A percentile compares a stretch with the other conserved stretches of the same genome.
Conservation (phyloP, 257 asterid species). For the Anisodus acutangulus region DNA sequence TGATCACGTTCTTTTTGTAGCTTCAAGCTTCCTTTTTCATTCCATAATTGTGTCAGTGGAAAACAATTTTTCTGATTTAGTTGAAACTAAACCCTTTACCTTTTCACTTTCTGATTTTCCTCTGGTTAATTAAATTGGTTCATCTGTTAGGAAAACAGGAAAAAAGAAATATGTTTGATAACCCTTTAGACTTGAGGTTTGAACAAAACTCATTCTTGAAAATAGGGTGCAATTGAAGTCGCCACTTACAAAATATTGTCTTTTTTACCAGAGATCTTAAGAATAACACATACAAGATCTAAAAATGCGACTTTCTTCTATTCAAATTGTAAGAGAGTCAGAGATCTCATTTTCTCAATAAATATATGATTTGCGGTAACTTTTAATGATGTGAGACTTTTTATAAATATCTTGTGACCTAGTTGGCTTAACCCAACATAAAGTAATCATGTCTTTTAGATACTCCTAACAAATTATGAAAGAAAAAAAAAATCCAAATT, state of each 20-base stretch:
- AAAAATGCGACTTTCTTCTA: too few species aligned
- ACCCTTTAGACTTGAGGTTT: neutral
- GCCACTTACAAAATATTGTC: too few species aligned
- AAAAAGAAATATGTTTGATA: neutral
- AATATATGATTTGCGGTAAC: too few species aligned
- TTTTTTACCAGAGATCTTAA: too few species aligned
- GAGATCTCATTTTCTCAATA: too few species aligned
- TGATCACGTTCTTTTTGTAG: conserved; percentile 49
- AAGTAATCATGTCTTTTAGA: neutral
- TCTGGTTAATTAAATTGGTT: conserved; percentile 28
- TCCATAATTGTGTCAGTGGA: conserved; percentile 17
- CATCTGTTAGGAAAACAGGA: neutral
- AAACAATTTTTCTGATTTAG: conserved; percentile 8
- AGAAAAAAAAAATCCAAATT: neutral
- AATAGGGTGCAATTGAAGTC: too few species aligned
- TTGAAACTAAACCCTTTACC: conserved; percentile 20
- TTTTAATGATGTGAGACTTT: too few species aligned
- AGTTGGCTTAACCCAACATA: neutral
- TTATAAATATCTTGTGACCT: too few species aligned
- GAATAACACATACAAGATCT: too few species aligned
- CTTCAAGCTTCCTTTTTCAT: conserved; percentile 42
- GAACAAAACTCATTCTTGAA: neutral
- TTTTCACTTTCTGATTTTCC: neutral
- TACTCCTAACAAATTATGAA: neutral
- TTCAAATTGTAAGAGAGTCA: too few species aligned